Percentiles rank a stretch among this genome's conserved stretches.
Evolutionary conservation across 108 stramenopile genomes (phyloP).

Genomic region (Chaetoceros tenuissimus): DNA sequence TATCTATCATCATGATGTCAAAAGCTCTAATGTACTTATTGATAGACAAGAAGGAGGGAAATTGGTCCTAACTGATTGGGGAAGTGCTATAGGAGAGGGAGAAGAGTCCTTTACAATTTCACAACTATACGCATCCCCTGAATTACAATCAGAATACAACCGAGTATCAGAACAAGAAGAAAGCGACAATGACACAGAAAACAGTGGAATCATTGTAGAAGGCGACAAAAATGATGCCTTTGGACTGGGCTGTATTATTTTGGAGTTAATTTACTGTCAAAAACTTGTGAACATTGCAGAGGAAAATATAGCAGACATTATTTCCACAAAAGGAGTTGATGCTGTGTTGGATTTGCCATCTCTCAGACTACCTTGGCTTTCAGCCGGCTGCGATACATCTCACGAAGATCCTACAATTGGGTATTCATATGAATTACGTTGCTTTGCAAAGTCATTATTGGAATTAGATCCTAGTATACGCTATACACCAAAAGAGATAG

Average conservation of each 20-base stretch:
- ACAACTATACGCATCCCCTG: conserved; percentile 28
- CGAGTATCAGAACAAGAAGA: conserved; percentile 20
- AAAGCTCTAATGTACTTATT: conserved; percentile 25
- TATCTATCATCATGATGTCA: conserved; percentile 27
- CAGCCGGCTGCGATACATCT: not conserved
- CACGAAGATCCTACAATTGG: conserved; percentile 4
- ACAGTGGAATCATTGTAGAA: too few relatives aligned
- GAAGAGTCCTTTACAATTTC: conserved; percentile 27
- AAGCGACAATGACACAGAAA: conserved; percentile 17
- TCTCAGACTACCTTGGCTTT: conserved; percentile 21
- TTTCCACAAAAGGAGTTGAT: conserved; percentile 14
- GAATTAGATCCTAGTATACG: conserved; percentile 10
- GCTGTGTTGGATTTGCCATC: conserved; percentile 12
- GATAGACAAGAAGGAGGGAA: conserved; percentile 25
- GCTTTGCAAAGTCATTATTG: conserved; percentile 19
- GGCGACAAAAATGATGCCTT: conserved; percentile 25
- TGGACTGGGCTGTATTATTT: conserved; percentile 25
- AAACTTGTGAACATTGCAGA: conserved; percentile 13
- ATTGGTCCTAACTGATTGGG: conserved; percentile 28
- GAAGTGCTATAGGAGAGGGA: conserved; percentile 19
- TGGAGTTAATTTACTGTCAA: conserved; percentile 15
- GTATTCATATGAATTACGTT: conserved; percentile 17
- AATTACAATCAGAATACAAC: too few relatives aligned
- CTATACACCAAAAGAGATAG: conserved; percentile 18
- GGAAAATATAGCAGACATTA: conserved; percentile 21